A percentile compares a stretch with the other conserved stretches of the same genome.
Conservation (phyloP, 129 eudicot species). For the Heracleum sosnowskyi region DNA sequence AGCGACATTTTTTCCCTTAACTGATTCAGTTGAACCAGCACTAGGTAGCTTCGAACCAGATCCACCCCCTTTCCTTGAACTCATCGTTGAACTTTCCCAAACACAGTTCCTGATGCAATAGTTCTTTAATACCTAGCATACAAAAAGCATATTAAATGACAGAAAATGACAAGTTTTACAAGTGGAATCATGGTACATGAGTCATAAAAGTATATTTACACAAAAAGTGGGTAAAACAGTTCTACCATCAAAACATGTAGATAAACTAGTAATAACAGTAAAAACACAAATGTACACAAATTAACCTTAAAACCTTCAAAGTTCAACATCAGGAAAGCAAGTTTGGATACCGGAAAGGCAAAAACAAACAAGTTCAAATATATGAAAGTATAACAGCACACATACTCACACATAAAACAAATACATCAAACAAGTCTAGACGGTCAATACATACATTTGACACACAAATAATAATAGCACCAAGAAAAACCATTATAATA, state of each 20-base stretch:
- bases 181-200: too few species aligned
- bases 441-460: too few species aligned
- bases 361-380: background rate
- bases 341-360: background rate
- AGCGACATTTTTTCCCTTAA: constrained; percentile 25
- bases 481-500: too few species aligned
- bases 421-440: too few species aligned
- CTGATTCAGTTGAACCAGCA: constrained; percentile 5
- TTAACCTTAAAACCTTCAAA: background rate
- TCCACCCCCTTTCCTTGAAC: constrained; percentile 34
- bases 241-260: too few species aligned
- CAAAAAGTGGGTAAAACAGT: background rate
- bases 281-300: too few species aligned
- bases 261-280: too few species aligned
- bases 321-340: background rate
- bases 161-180: background rate
- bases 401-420: background rate
- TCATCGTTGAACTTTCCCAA: constrained; percentile 26
- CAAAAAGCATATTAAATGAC: background rate
- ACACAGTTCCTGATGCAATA: background rate
- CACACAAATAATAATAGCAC: too few species aligned
- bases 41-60: constrained; percentile 14
- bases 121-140: background rate
- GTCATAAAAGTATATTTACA: background rate
- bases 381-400: background rate